phyloP scores from a whole-genome alignment of 1,284 basidiomycete genomes.

The Rhodotorula sp. region DNA sequence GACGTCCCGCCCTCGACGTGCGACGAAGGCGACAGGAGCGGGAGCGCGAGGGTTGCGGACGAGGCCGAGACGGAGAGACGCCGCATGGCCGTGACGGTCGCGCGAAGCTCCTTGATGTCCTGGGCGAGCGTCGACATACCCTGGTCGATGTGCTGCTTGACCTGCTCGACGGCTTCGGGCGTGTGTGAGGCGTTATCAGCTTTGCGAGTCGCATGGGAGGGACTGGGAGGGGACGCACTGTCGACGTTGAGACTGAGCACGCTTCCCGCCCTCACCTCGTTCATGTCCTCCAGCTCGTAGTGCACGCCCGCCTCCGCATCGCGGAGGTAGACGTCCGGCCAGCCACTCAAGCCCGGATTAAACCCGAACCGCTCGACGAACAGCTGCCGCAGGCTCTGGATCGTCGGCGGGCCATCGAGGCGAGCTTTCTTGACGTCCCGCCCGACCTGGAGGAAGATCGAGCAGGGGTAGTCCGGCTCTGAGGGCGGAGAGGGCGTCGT shows the following conservation, averaged over 20 bases:
- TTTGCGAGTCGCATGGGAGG: accelerated
- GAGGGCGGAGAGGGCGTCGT: not conserved
- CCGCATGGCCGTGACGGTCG: constrained; percentile 59
- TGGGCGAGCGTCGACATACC: constrained; percentile 83
- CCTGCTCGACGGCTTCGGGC: constrained; percentile 83
- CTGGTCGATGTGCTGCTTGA: constrained; percentile 94
- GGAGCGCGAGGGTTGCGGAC: constrained; percentile 12
- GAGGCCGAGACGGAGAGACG: constrained; percentile 55
- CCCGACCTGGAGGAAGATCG: constrained; percentile 86
- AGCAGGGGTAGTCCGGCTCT: constrained; percentile 54
- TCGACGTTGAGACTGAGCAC: constrained; percentile 92
- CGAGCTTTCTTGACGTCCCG: constrained; percentile 85
- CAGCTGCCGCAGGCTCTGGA: constrained; percentile 74
- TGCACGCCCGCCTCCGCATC: constrained; percentile 88
- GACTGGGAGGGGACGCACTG: constrained; percentile 59
- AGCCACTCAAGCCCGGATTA: constrained; percentile 73
- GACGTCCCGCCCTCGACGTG: not conserved
- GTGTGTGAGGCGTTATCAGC: not conserved
- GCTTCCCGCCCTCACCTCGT: constrained; percentile 87
- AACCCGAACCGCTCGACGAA: constrained; percentile 97
- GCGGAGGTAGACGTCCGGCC: constrained; percentile 92
- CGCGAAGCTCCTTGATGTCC: constrained; percentile 87
- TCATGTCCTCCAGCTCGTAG: constrained; percentile 93
- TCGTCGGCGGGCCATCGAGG: constrained; percentile 64
- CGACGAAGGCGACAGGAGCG: constrained; percentile 37